Evolutionary conservation across 352 stramenopile genomes (phyloP).

Genomic region (Pythium vanterpoolii): DNA sequence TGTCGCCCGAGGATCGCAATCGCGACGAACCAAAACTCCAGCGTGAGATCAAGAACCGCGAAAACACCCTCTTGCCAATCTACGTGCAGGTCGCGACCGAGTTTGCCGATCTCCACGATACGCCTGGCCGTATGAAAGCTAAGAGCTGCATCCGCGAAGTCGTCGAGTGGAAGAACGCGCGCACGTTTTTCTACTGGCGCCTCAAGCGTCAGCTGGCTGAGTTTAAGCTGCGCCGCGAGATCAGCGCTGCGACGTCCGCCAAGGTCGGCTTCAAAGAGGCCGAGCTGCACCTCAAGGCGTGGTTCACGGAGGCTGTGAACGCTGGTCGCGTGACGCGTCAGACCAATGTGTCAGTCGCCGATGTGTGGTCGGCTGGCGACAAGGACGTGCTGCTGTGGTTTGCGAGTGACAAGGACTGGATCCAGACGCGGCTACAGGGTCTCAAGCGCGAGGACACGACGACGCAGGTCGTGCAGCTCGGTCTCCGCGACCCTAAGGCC

Average conservation of each 20-base stretch:
- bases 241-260: slow-evolving; percentile 34
- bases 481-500: slow-evolving; percentile 75
- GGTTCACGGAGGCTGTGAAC: slow-evolving; percentile 83
- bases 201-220: slow-evolving; percentile 97
- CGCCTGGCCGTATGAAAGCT: slow-evolving; percentile 99
- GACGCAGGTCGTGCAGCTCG: slow-evolving; percentile 72
- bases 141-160: slow-evolving; percentile 97
- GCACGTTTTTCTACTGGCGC: slow-evolving; percentile 98
- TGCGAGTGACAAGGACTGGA: slow-evolving; percentile 74
- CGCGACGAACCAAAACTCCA: slow-evolving; percentile 56
- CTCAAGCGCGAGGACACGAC: slow-evolving; percentile 70
- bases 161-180: slow-evolving; percentile 94
- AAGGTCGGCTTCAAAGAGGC: slow-evolving; percentile 46
- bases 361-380: slow-evolving; percentile 65
- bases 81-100: slow-evolving; percentile 98
- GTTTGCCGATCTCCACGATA: slow-evolving; percentile 99
- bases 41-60: slow-evolving; percentile 90
- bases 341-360: slow-evolving; percentile 58
- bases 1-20: slow-evolving; percentile 47
- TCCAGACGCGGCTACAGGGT: slow-evolving; percentile 49
- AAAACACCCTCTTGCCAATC: slow-evolving; percentile 94
- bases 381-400: slow-evolving; percentile 83
- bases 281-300: slow-evolving; percentile 67
- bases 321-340: slow-evolving; percentile 60
- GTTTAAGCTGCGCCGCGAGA: slow-evolving; percentile 88